A percentile compares a stretch with the other conserved stretches of the same genome.
phyloP scores from a whole-genome alignment of 169 alveolate genomes.

The Plasmodium gonderi region DNA sequence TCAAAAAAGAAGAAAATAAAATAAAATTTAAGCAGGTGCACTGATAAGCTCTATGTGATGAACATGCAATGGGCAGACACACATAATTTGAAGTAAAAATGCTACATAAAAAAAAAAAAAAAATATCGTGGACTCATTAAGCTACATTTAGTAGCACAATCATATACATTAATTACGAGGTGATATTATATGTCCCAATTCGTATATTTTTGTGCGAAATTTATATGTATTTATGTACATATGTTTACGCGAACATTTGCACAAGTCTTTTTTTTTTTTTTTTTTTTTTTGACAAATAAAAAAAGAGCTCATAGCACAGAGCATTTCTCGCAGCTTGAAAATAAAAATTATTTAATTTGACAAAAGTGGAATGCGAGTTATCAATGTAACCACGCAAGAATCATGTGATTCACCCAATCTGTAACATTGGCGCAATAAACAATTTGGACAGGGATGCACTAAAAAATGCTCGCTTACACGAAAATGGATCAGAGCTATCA shows the following conservation, averaged over 20 bases:
- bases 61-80: not conserved
- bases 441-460: too few relatives aligned
- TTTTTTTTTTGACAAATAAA: too few relatives aligned
- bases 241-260: not conserved
- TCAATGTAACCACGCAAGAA: not conserved
- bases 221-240: not conserved
- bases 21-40: not conserved
- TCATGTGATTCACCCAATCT: too few relatives aligned
- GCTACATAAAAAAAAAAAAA: too few relatives aligned
- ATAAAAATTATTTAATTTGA: not conserved
- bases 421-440: too few relatives aligned
- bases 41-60: not conserved
- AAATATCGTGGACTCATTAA: not conserved
- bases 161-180: not conserved
- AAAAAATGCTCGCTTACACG: too few relatives aligned
- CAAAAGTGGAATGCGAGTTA: not conserved
- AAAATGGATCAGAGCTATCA: too few relatives aligned
- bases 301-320: not conserved
- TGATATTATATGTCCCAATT: not conserved
- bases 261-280: not conserved
- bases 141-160: not conserved
- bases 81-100: not conserved
- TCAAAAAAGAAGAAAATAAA: not conserved
- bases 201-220: not conserved
- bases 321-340: not conserved